These are phyloP conservation scores for Leccinellum albellum DNA, from an alignment of 768 basidiomycete genomes.

Conservation along the genomic window DNA sequence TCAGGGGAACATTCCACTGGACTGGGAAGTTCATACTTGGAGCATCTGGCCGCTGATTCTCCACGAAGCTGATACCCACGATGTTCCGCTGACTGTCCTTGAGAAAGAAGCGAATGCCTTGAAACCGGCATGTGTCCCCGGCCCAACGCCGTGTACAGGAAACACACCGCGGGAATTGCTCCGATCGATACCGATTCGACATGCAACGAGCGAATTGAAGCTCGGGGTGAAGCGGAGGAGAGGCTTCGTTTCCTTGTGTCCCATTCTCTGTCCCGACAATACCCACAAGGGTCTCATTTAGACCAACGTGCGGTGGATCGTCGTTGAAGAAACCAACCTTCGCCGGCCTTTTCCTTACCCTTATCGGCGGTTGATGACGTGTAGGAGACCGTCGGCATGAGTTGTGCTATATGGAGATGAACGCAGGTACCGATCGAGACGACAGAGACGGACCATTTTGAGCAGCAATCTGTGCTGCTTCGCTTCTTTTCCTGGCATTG, in stretches of 20 bases:
- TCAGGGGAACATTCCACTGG: slow-evolving; percentile 62
- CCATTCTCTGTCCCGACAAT: slow-evolving; percentile 32
- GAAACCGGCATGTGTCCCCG: slow-evolving; percentile 83
- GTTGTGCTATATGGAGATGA: slow-evolving; percentile 36
- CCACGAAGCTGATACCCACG: slow-evolving; percentile 66
- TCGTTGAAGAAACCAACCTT: slow-evolving; percentile 30
- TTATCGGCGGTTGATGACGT: slow-evolving; percentile 36
- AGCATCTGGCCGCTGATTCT: slow-evolving; percentile 54
- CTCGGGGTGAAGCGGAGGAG: slow-evolving; percentile 52
- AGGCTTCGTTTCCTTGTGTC: slow-evolving; percentile 24
- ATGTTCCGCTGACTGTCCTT: slow-evolving; percentile 57
- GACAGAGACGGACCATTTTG: slow-evolving; percentile 50
- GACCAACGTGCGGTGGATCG: slow-evolving; percentile 1
- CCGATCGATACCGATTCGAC: slow-evolving; percentile 72
- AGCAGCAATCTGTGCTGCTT: slow-evolving; percentile 61
- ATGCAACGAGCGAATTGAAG: slow-evolving; percentile 79
- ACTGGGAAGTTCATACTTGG: slow-evolving; percentile 60
- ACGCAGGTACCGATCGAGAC: slow-evolving; percentile 7
- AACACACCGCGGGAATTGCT: slow-evolving; percentile 75
- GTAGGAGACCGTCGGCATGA: slow-evolving; percentile 45
- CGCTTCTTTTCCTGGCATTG: slow-evolving; percentile 68
- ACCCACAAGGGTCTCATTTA: slow-evolving; percentile 23
- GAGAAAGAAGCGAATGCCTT: slow-evolving; percentile 77
- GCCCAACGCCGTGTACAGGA: slow-evolving; percentile 86
- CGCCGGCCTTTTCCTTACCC: slow-evolving; percentile 43